phyloP scores from a whole-genome alignment of 2,329 filamentous ascomycete genomes.

The Sarocladiaceae sp. region DNA sequence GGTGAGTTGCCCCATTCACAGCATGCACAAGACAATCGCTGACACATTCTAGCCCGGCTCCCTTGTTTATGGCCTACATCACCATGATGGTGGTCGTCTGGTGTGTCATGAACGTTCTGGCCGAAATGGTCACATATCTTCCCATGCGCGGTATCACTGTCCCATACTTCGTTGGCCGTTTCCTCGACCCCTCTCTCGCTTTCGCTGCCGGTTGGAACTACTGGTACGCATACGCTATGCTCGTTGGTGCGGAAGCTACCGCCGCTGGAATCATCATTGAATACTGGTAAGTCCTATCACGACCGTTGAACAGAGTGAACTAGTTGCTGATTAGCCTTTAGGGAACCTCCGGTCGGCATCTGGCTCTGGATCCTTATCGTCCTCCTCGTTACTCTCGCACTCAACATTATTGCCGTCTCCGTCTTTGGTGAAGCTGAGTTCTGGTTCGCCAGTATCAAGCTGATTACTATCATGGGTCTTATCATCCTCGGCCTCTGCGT shows the following conservation, averaged over 20 bases:
- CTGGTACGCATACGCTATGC: constrained; percentile 55
- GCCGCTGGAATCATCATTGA: constrained; percentile 55
- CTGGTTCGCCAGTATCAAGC: constrained; percentile 57
- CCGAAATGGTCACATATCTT: constrained; percentile 51
- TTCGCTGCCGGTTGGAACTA: constrained; percentile 59
- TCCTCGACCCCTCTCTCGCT: constrained; percentile 50
- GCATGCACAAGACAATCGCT: background rate
- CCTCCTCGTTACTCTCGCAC: constrained; percentile 45
- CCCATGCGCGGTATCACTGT: constrained; percentile 54
- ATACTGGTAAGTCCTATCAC: constrained; percentile 43
- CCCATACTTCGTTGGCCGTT: constrained; percentile 52
- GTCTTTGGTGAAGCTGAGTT: constrained; percentile 61
- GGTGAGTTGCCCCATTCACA: constrained; percentile 18
- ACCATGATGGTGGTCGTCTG: constrained; percentile 51
- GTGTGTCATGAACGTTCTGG: constrained; percentile 50
- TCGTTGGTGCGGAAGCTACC: constrained; percentile 53
- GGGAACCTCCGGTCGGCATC: constrained; percentile 39
- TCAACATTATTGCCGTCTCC: constrained; percentile 54
- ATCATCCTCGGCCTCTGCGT: constrained; percentile 54
- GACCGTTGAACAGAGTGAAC: too few species aligned
- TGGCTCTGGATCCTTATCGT: constrained; percentile 59
- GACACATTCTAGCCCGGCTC: background rate
- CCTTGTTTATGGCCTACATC: constrained; percentile 44
- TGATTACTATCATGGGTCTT: constrained; percentile 54
- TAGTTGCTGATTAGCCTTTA: background rate